Percentiles rank a stretch among this genome's conserved stretches.
phyloP scores from a whole-genome alignment of 176 grass and related monocot species.

The Bromus sterilis region DNA sequence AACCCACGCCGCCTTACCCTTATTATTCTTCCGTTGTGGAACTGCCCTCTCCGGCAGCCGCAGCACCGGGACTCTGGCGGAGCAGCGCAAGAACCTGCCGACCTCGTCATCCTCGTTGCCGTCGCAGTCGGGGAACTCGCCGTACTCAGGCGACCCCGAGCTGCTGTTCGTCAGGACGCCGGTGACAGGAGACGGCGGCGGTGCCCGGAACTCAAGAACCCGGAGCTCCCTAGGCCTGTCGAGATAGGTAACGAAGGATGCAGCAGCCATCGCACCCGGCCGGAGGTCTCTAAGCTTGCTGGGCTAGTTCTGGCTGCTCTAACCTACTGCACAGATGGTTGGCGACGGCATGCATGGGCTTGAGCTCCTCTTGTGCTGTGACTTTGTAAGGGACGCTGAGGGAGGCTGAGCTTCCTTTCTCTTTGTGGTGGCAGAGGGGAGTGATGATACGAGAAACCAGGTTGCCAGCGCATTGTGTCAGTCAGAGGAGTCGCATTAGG shows the following conservation, averaged over 20 bases:
- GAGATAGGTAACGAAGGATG: constrained; percentile 19
- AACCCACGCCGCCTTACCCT: background rate
- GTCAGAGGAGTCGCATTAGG: background rate
- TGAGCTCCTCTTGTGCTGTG: background rate
- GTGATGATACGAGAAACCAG: background rate
- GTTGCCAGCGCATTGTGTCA: constrained; percentile 37
- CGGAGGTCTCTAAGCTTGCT: background rate
- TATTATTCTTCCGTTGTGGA: constrained; percentile 21
- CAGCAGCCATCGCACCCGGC: constrained; percentile 4
- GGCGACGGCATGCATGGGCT: background rate
- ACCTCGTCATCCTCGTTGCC: constrained; percentile 47
- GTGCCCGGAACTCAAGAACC: constrained; percentile 51
- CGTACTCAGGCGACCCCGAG: constrained; percentile 17
- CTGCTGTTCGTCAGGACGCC: constrained; percentile 17
- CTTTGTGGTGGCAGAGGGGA: constrained; percentile 18
- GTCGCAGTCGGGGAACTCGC: constrained; percentile 8
- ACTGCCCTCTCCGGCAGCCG: constrained; percentile 38
- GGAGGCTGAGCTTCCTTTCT: constrained; percentile 25
- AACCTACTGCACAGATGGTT: background rate
- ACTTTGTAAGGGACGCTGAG: background rate
- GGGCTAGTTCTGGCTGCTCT: background rate
- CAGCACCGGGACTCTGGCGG: constrained; percentile 45
- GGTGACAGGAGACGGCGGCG: constrained; percentile 65
- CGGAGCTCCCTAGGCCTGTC: constrained; percentile 26
- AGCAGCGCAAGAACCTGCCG: constrained; percentile 39